Evolutionary conservation across 1,139 yeast genomes (phyloP).

Genomic region (Debaryomycetaceae sp.): DNA sequence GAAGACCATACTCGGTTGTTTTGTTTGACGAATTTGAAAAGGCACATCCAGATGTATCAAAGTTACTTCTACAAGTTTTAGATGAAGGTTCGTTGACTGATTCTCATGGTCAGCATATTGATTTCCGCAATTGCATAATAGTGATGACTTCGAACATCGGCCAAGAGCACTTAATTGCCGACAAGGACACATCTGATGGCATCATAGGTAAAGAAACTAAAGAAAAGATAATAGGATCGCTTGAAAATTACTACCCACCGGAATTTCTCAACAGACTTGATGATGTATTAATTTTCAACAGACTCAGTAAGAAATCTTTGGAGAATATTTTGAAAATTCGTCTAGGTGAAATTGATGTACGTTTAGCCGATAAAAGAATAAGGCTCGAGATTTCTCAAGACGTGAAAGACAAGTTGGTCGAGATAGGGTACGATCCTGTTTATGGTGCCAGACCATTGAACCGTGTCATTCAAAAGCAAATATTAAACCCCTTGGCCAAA

Average conservation of each 20-base stretch:
- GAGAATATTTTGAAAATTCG: slow-evolving; percentile 81
- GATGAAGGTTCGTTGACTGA: slow-evolving; percentile 96
- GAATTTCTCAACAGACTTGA: slow-evolving; percentile 93
- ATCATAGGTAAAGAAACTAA: slow-evolving; percentile 51
- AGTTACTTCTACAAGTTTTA: slow-evolving; percentile 81
- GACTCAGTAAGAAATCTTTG: slow-evolving; percentile 72
- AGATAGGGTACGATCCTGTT: slow-evolving; percentile 81
- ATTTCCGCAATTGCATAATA: slow-evolving; percentile 88
- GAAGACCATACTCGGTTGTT: slow-evolving; percentile 91
- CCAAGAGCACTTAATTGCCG: slow-evolving; percentile 77
- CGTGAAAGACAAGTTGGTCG: slow-evolving; percentile 75
- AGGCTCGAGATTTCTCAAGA: slow-evolving; percentile 51
- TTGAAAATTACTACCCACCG: slow-evolving; percentile 79
- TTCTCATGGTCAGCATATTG: slow-evolving; percentile 90
- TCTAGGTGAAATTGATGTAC: slow-evolving; percentile 70
- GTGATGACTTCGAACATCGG: slow-evolving; percentile 98
- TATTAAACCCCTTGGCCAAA: slow-evolving; percentile 85
- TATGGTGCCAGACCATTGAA: slow-evolving; percentile 97
- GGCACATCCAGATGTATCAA: slow-evolving; percentile 92
- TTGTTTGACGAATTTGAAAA: slow-evolving; percentile 95
- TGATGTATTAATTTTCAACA: slow-evolving; percentile 84
- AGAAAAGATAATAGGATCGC: slow-evolving; percentile 56
- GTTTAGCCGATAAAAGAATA: slow-evolving; percentile 79
- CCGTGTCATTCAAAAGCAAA: slow-evolving; percentile 75
- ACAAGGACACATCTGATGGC: slow-evolving; percentile 42